These are phyloP conservation scores for Diaporthe ilicicola DNA, from an alignment of 2,329 filamentous ascomycete genomes.

Conservation along the genomic window DNA sequence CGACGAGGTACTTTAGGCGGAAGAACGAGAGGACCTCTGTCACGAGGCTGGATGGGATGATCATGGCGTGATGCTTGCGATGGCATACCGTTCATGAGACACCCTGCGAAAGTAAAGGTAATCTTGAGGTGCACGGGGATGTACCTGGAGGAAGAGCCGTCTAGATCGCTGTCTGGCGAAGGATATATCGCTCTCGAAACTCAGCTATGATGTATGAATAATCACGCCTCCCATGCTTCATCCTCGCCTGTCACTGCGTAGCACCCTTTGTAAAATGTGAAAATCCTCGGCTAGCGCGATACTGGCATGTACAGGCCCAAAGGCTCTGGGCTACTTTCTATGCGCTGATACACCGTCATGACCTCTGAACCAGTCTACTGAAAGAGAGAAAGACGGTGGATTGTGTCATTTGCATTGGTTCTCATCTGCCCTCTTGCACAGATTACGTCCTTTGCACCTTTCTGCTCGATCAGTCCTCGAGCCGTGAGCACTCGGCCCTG, in stretches of 20 bases:
- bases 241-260: background rate
- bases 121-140: background rate
- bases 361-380: background rate
- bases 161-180: background rate
- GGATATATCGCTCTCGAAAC: background rate
- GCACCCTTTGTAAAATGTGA: background rate
- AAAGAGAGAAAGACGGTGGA: too few species aligned
- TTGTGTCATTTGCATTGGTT: too few species aligned
- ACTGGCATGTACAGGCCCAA: too few species aligned
- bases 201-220: background rate
- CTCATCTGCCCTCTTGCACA: background rate
- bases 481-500: background rate
- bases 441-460: too few species aligned
- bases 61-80: constrained; percentile 1
- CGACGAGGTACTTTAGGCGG: constrained; percentile 58
- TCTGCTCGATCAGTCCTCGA: background rate
- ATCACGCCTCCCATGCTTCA: background rate
- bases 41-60: constrained; percentile 20
- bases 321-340: too few species aligned
- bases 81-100: too few species aligned
- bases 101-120: background rate
- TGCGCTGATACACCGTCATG: background rate
- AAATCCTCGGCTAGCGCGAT: background rate
- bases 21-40: constrained; percentile 53
- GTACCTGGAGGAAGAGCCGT: background rate